A percentile compares a stretch with the other conserved stretches of the same genome.
phyloP scores from a whole-genome alignment of 1,284 basidiomycete species.

The Ustilago sp. region DNA sequence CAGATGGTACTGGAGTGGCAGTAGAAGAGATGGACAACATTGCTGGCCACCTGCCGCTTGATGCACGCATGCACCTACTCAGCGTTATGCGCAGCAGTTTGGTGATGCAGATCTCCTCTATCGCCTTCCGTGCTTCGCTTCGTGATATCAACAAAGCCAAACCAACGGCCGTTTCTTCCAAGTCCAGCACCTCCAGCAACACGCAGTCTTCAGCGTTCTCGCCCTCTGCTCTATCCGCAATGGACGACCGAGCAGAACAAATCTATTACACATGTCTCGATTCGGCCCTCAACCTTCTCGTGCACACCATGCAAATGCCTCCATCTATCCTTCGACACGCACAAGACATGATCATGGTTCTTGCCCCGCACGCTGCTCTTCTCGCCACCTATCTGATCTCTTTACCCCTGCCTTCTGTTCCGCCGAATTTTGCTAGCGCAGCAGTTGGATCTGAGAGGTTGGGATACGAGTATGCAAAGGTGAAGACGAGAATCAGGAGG shows the following conservation, averaged over 20 bases:
- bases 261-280: slow-evolving; percentile 54
- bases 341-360: slow-evolving; percentile 55
- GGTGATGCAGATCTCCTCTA: slow-evolving; percentile 52
- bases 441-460: slow-evolving; percentile 23
- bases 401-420: slow-evolving; percentile 31
- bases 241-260: slow-evolving; percentile 49
- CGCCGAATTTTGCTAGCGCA: slow-evolving; percentile 23
- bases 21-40: slow-evolving; percentile 12
- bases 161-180: slow-evolving; percentile 10
- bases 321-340: slow-evolving; percentile 41
- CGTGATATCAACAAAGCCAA: slow-evolving; percentile 51
- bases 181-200: slow-evolving; percentile 9
- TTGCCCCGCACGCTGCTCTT: slow-evolving; percentile 51
- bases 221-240: slow-evolving; percentile 30
- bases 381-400: slow-evolving; percentile 53
- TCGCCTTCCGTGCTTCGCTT: slow-evolving; percentile 48
- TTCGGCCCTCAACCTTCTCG: slow-evolving; percentile 44
- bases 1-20: not conserved
- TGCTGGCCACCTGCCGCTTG: slow-evolving; percentile 22
- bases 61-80: slow-evolving; percentile 37
- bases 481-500: slow-evolving; percentile 38
- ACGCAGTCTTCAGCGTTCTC: slow-evolving; percentile 26
- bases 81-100: slow-evolving; percentile 48
- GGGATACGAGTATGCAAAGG: slow-evolving; percentile 35
- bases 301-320: slow-evolving; percentile 41